Evolutionary conservation across 768 basidiomycete species (phyloP).

Genomic region (Trametes cinnabarina): DNA sequence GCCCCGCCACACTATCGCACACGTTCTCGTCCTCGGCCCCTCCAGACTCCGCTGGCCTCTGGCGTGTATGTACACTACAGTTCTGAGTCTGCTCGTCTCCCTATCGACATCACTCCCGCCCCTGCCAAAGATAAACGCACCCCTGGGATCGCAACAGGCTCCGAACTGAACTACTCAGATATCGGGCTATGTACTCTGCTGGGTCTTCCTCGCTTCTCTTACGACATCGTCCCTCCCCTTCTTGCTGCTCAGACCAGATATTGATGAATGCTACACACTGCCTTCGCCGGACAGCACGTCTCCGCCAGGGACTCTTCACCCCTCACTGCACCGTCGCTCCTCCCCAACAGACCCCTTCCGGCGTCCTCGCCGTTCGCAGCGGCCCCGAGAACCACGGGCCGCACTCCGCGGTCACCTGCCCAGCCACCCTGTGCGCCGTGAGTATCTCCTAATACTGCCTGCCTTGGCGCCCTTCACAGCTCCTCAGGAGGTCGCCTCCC

Average conservation of each 20-base stretch:
- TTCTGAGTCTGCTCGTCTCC: not conserved
- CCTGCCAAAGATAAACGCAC: not conserved
- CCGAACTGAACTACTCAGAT: not conserved
- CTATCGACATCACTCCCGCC: too few species aligned
- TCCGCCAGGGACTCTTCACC: not conserved
- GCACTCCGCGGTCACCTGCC: slow-evolving; percentile 1
- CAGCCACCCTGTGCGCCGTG: not conserved
- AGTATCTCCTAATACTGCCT: not conserved
- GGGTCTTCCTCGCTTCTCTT: not conserved
- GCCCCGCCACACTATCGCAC: too few species aligned
- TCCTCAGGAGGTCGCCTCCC: too few species aligned
- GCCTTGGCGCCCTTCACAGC: too few species aligned
- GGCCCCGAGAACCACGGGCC: not conserved
- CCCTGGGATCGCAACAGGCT: not conserved
- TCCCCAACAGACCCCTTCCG: not conserved
- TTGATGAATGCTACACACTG: not conserved
- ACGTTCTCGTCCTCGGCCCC: not conserved
- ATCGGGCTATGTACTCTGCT: not conserved
- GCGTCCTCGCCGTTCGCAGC: not conserved
- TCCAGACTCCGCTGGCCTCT: not conserved
- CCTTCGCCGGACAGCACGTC: not conserved
- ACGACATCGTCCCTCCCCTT: not conserved
- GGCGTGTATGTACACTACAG: not conserved
- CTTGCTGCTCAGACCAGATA: not conserved
- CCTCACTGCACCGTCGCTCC: not conserved